Percentiles rank a stretch among this genome's conserved stretches.
These are phyloP conservation scores for Sarocladiaceae sp. DNA, from an alignment of 2,329 filamentous ascomycete genomes.

Conservation along the genomic window DNA sequence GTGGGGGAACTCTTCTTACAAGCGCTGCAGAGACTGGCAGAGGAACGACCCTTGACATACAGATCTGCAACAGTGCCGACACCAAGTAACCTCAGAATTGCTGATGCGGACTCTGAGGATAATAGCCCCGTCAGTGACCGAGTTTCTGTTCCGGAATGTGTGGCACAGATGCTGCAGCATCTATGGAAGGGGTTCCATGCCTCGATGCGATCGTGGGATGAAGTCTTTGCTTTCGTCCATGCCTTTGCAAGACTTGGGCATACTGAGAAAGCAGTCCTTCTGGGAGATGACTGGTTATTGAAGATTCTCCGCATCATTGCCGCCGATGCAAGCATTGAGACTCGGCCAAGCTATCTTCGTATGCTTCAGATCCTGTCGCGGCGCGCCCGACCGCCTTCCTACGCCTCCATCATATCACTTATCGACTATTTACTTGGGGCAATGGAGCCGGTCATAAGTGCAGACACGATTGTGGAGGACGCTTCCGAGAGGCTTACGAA, in stretches of 20 bases:
- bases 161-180: constrained; percentile 42
- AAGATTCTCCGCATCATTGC: constrained; percentile 54
- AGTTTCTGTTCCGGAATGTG: constrained; percentile 28
- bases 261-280: constrained; percentile 49
- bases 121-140: constrained; percentile 47
- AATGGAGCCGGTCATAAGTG: constrained; percentile 32
- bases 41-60: constrained; percentile 13
- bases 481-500: constrained; percentile 31
- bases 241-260: constrained; percentile 58
- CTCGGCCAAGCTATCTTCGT: constrained; percentile 48
- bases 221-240: constrained; percentile 67
- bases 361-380: constrained; percentile 48
- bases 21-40: constrained; percentile 47
- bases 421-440: constrained; percentile 37
- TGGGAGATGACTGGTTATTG: constrained; percentile 55
- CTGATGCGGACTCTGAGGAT: constrained; percentile 43
- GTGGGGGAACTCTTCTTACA: constrained; percentile 44
- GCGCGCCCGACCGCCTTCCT: constrained; percentile 47
- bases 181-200: constrained; percentile 59
- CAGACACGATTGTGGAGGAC: constrained; percentile 31
- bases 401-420: constrained; percentile 45
- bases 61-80: constrained; percentile 51
- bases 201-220: constrained; percentile 63
- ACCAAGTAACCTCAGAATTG: constrained; percentile 47
- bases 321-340: constrained; percentile 47